Evolutionary conservation across 2,329 filamentous ascomycete species (phyloP).

Genomic region (Cladosporium sp.): DNA sequence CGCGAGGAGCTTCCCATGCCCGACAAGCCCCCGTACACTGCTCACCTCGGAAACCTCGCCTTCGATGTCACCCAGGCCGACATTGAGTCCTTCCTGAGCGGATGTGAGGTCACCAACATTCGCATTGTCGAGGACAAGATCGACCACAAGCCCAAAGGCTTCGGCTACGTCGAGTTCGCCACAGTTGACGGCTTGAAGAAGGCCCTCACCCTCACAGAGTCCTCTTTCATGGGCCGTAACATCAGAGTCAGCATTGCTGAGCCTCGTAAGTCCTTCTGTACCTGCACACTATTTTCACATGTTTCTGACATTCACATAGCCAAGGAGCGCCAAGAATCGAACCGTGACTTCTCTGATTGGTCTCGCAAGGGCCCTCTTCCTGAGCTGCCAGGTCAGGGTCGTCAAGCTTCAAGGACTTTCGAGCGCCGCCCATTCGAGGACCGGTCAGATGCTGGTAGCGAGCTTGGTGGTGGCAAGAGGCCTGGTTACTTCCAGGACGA

Average conservation of each 20-base stretch:
- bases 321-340: slow-evolving; percentile 74
- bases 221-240: slow-evolving; percentile 80
- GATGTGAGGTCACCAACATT: slow-evolving; percentile 83
- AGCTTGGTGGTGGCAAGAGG: slow-evolving; percentile 56
- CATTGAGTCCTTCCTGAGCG: slow-evolving; percentile 81
- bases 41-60: slow-evolving; percentile 92
- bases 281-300: background rate
- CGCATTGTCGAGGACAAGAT: slow-evolving; percentile 96
- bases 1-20: slow-evolving; percentile 84
- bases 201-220: slow-evolving; percentile 79
- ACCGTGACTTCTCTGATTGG: slow-evolving; percentile 84
- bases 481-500: slow-evolving; percentile 68
- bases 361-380: slow-evolving; percentile 87
- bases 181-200: slow-evolving; percentile 87
- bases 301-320: slow-evolving; percentile 53
- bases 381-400: slow-evolving; percentile 60
- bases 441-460: slow-evolving; percentile 53
- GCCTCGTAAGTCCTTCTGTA: slow-evolving; percentile 70
- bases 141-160: slow-evolving; percentile 92
- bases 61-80: slow-evolving; percentile 87
- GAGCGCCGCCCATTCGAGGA: slow-evolving; percentile 33
- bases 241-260: slow-evolving; percentile 96
- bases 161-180: slow-evolving; percentile 94
- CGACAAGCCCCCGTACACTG: slow-evolving; percentile 89
- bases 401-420: slow-evolving; percentile 48